A percentile compares a stretch with the other conserved stretches of the same genome.
phyloP scores from a whole-genome alignment of 177 flowering plant species.

The Vitis hybrid region DNA sequence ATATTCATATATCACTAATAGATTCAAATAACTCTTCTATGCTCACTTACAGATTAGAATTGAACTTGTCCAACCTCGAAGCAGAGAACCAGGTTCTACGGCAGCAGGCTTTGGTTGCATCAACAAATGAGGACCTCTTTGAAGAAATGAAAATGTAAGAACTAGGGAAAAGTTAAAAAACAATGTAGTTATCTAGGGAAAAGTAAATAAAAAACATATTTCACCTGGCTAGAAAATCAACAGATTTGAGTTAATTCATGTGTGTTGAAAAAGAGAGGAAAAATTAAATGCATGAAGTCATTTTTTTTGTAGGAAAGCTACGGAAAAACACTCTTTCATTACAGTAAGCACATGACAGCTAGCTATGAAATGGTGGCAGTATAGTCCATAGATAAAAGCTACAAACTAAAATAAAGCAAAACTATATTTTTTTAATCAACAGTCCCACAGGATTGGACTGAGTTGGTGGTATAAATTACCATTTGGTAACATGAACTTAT shows the following conservation, averaged over 20 bases:
- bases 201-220: neutral
- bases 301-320: no score
- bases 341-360: no score
- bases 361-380: no score
- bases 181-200: neutral
- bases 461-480: neutral
- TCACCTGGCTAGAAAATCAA: no score
- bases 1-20: neutral
- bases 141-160: constrained; percentile 63
- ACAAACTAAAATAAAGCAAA: neutral
- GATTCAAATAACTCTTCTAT: constrained; percentile 9
- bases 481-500: neutral
- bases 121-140: constrained; percentile 52
- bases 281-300: no score
- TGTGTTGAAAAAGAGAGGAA: no score
- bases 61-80: constrained; percentile 69
- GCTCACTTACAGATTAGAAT: constrained; percentile 53
- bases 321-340: no score
- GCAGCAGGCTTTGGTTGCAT: constrained; percentile 73
- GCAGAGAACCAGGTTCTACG: constrained; percentile 90
- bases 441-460: neutral
- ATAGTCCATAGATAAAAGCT: no score
- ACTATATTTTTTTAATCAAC: neutral
- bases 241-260: no score
- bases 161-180: neutral